Evolutionary conservation across 2,329 filamentous ascomycete species (phyloP).

Genomic region (Nigrospora osmanthi): DNA sequence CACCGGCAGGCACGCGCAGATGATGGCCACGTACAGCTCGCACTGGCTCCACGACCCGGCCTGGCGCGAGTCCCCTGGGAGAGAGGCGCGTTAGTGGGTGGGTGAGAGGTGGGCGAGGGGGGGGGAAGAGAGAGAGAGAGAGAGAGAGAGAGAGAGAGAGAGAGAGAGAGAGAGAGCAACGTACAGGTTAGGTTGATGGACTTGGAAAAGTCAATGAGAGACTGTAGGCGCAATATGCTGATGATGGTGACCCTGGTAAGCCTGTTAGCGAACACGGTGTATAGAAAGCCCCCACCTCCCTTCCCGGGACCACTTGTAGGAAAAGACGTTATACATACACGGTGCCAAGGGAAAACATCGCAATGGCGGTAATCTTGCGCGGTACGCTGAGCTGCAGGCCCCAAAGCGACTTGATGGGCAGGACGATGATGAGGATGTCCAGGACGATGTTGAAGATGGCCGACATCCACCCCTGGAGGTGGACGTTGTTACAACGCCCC

Average conservation of each 20-base stretch:
- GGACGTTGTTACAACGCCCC: conserved; percentile 21
- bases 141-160: background rate
- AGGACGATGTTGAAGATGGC: conserved; percentile 22
- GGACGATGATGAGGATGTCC: conserved; percentile 11
- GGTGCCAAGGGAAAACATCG: conserved; percentile 25
- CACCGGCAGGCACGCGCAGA: conserved; percentile 33
- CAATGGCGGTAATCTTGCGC: conserved; percentile 22
- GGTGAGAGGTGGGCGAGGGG: background rate
- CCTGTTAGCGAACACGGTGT: background rate
- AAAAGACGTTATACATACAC: conserved; percentile 18
- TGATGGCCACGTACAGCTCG: conserved; percentile 31
- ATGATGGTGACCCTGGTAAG: conserved; percentile 29
- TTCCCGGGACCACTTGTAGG: no score
- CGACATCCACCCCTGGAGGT: conserved; percentile 18
- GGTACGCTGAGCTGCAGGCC: conserved; percentile 19
- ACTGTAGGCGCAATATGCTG: conserved; percentile 32
- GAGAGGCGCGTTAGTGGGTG: conserved; percentile 3
- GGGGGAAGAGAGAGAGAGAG: background rate
- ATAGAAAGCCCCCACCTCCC: background rate
- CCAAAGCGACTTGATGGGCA: conserved; percentile 20
- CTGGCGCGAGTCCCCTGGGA: conserved; percentile 15
- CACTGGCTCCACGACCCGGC: conserved; percentile 31
- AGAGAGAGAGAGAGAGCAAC: background rate
- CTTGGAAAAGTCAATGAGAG: conserved; percentile 30
- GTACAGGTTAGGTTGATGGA: conserved; percentile 28